Conservation (phyloP, 192 early-diverging fungal genomes). For the Geosiphon pyriformis region DNA sequence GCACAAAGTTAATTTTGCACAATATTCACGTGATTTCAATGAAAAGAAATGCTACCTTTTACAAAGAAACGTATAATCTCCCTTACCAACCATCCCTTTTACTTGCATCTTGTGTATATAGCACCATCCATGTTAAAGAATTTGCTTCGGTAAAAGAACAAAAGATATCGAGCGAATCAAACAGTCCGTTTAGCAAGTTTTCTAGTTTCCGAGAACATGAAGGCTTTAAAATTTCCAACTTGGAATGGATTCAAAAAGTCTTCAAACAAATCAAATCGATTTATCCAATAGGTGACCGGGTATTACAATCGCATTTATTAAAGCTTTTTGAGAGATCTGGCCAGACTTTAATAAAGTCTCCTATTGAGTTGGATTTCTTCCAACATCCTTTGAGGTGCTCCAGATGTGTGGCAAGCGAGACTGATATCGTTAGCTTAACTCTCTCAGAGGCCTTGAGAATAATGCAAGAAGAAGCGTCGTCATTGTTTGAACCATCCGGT, state of each 20-base stretch:
- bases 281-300: background rate
- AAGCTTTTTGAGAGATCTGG: background rate
- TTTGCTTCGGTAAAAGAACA: background rate
- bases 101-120: slow-evolving; percentile 3
- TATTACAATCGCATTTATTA: too few species aligned
- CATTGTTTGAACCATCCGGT: background rate
- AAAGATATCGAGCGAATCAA: background rate
- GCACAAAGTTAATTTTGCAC: slow-evolving; percentile 1
- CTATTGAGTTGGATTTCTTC: background rate
- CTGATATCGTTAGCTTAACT: background rate
- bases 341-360: background rate
- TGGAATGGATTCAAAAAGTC: slow-evolving; percentile 3
- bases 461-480: background rate
- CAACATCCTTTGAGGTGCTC: background rate
- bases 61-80: slow-evolving; percentile 5
- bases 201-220: background rate
- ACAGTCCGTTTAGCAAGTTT: background rate
- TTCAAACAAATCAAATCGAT: too few species aligned
- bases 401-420: background rate
- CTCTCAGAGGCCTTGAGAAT: background rate
- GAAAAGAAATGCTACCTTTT: background rate
- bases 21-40: slow-evolving; percentile 2
- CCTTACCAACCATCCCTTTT: background rate
- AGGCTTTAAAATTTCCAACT: background rate
- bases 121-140: background rate